Evolutionary conservation across 768 basidiomycete species (phyloP).

Genomic region (Imleria badia): DNA sequence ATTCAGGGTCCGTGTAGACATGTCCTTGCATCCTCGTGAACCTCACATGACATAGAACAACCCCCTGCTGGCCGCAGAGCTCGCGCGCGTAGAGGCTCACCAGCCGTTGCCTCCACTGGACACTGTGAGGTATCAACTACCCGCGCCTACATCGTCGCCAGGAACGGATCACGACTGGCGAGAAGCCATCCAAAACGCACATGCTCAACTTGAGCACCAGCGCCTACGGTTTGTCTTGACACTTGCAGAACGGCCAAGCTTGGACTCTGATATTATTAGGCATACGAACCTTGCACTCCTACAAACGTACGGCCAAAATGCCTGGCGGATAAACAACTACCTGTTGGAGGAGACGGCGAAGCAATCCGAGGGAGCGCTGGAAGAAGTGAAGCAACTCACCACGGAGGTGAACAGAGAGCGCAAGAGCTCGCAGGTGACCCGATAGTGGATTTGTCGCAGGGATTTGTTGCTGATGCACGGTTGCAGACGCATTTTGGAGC

Average conservation of each 20-base stretch:
- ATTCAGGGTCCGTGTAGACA: slow-evolving; percentile 57
- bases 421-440: slow-evolving; percentile 75
- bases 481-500: slow-evolving; percentile 71
- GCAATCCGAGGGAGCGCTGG: slow-evolving; percentile 68
- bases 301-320: slow-evolving; percentile 86
- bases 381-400: slow-evolving; percentile 73
- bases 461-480: background rate
- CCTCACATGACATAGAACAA: slow-evolving; percentile 47
- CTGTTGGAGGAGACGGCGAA: slow-evolving; percentile 76
- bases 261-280: slow-evolving; percentile 39
- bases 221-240: slow-evolving; percentile 57
- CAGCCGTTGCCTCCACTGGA: slow-evolving; percentile 69
- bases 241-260: background rate
- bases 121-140: slow-evolving; percentile 69
- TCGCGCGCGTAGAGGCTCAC: slow-evolving; percentile 70
- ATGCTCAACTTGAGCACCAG: slow-evolving; percentile 84
- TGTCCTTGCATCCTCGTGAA: background rate
- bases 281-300: slow-evolving; percentile 81
- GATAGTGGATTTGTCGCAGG: background rate
- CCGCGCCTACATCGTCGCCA: slow-evolving; percentile 59
- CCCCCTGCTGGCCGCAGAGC: slow-evolving; percentile 68
- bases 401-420: slow-evolving; percentile 86
- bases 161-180: slow-evolving; percentile 78
- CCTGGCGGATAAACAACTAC: slow-evolving; percentile 91
- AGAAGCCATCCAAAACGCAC: slow-evolving; percentile 69